Base-by-base conservation (phyloP, 176 grass and related monocot genomes). In the Tillandsia leiboldiana region DNA sequence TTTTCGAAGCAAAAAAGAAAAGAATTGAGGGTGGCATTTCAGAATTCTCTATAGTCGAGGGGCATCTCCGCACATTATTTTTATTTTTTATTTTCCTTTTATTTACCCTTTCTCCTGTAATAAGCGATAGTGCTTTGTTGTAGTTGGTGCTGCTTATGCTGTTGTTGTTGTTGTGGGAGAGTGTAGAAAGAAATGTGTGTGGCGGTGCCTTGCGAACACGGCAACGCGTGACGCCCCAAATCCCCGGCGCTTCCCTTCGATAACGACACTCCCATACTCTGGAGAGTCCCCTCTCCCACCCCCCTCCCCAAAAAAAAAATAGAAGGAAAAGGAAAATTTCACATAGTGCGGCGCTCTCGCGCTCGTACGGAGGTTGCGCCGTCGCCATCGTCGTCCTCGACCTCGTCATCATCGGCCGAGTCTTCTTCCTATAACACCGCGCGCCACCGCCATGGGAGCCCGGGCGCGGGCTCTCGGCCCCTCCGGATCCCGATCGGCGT, bases 151-250 rank as follows among this genome's bases (percentile, higher is more conserved):
- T 33, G 29, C 29, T 33, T 3, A 3, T 33, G 29, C 3, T 4
- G 33, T 42, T 42, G 33, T 42, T 42, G 33, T 42, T 5, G 56
- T 10, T 7, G 22, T 61, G 56, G 15, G 56, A 23, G 1, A 9
- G 22, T 61, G 15, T 9, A 11, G 14, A 1, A 1, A 5, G n/a
- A 26, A 49, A 62, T 20, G 12, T 15, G 26, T 52, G n/a, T 53
- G 68, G 49, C 76, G 49, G 72, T 91, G 87, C 85, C 85, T 84
- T 92, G 79, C 63, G 71, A 76, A 72, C 72, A 77, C 79, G 82
- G 89, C 89, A 88, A 88, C 73, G 51, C 50, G 13, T 49, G 70
- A 77, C 73, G 53, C 66, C 48, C 6, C n/a, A 20, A 42, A 42
- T 42, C 33, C 59, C 10, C 9, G 14, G 17, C 17, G 14, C 17